These are phyloP conservation scores for Wallacemonas collosoma DNA, from an alignment of 208 protist species.

Conservation along the genomic window DNA sequence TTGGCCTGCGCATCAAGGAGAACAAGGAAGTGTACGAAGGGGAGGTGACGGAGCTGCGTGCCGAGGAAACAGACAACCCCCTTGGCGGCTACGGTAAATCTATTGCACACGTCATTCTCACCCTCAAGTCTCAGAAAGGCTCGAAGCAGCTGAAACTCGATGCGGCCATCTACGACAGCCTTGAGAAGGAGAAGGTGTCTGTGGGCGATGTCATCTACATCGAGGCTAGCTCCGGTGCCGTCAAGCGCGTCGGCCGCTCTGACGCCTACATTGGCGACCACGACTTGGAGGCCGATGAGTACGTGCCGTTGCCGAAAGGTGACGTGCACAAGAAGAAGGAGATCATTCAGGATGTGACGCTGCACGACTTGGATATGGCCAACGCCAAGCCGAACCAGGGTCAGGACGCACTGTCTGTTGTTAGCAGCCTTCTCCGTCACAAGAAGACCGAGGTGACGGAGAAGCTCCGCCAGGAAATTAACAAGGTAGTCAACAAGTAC, in stretches of 20 bases:
- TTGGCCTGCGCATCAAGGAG: slow-evolving; percentile 99
- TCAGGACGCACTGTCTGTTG: slow-evolving; percentile 97
- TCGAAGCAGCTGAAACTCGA: slow-evolving; percentile 99
- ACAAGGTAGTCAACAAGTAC: slow-evolving; percentile 99
- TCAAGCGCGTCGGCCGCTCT: slow-evolving; percentile 96
- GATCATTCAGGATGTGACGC: slow-evolving; percentile 99
- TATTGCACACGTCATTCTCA: slow-evolving; percentile 98
- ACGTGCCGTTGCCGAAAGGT: slow-evolving; percentile 99
- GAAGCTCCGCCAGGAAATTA: slow-evolving; percentile 99
- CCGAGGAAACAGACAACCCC: slow-evolving; percentile 98
- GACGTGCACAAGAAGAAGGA: slow-evolving; percentile 99
- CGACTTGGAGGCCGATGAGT: slow-evolving; percentile 99
- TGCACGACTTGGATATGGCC: slow-evolving; percentile 99
- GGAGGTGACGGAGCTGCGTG: slow-evolving; percentile 98
- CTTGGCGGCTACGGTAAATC: slow-evolving; percentile 98
- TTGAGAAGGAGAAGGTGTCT: slow-evolving; percentile 98
- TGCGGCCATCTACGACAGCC: slow-evolving; percentile 98
- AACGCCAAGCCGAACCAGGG: slow-evolving; percentile 97
- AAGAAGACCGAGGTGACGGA: slow-evolving; percentile 99
- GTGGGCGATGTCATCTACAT: slow-evolving; percentile 99
- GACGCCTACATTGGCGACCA: slow-evolving; percentile 97
- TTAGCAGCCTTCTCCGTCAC: slow-evolving; percentile 98
- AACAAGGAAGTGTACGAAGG: slow-evolving; percentile 99
- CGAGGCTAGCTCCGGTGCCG: slow-evolving; percentile 97
- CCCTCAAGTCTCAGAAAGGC: slow-evolving; percentile 98